These are phyloP conservation scores for Phaeosphaeria sp. DNA, from an alignment of 2,329 filamentous ascomycete species.

Conservation along the genomic window DNA sequence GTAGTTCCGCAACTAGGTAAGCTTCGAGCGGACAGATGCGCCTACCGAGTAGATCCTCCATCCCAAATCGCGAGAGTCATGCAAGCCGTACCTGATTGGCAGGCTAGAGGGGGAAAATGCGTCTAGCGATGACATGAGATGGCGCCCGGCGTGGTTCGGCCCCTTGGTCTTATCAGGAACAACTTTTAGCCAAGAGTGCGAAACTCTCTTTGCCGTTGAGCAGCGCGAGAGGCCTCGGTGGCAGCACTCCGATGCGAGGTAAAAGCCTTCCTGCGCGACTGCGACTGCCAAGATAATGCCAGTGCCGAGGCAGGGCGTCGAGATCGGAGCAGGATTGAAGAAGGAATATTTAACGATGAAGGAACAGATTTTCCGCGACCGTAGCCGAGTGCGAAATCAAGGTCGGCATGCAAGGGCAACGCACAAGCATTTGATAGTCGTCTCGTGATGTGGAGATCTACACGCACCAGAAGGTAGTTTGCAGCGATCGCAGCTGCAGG, in stretches of 20 bases:
- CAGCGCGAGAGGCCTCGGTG: not conserved
- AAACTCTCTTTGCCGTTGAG: not conserved
- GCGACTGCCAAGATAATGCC: not conserved
- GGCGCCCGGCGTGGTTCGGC: not conserved
- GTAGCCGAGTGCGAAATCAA: too few relatives aligned
- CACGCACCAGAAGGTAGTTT: not conserved
- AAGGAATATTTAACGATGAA: too few relatives aligned
- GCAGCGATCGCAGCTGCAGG: too few relatives aligned
- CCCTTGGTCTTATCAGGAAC: not conserved
- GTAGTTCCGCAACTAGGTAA: not conserved
- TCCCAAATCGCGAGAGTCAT: not conserved
- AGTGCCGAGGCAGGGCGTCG: too few relatives aligned
- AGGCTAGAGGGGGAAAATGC: not conserved
- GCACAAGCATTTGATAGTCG: not conserved
- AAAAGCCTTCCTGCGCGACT: too few relatives aligned
- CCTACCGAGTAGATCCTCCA: not conserved
- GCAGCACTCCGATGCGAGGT: not conserved
- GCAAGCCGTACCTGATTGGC: not conserved
- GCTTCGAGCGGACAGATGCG: not conserved
- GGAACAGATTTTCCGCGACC: too few relatives aligned
- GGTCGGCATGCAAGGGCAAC: too few relatives aligned
- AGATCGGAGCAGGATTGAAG: too few relatives aligned
- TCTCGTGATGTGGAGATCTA: not conserved
- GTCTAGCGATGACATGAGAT: too few relatives aligned
- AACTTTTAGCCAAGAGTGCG: not conserved